A percentile compares a stretch with the other conserved stretches of the same genome.
Evolutionary conservation across 305 asterid species (phyloP).

Genomic region (Fraxinus ornus): DNA sequence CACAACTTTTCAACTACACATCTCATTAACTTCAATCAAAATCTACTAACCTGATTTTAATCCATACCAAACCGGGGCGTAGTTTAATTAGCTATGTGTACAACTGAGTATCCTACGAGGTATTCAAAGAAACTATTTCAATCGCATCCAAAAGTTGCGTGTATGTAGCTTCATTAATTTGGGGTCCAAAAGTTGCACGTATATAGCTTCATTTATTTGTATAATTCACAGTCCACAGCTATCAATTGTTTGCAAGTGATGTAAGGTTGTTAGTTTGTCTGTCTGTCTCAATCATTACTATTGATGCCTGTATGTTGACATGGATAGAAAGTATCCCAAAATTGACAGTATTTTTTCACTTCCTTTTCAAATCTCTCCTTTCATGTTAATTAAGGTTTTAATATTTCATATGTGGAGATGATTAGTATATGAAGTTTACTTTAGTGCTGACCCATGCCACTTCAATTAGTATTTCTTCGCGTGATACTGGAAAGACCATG

Average conservation of each 20-base stretch:
- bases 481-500: slow-evolving; percentile 99
- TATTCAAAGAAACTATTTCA: not conserved
- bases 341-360: not conserved
- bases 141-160: not conserved
- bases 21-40: no score
- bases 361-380: slow-evolving; percentile 21
- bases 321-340: slow-evolving; percentile 25
- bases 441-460: slow-evolving; percentile 22
- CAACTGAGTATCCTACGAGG: not conserved
- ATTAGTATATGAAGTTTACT: slow-evolving; percentile 4
- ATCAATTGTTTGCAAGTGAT: not conserved
- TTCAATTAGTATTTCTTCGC: slow-evolving; percentile 77
- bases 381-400: slow-evolving; percentile 10
- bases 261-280: slow-evolving; percentile 1
- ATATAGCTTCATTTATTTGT: not conserved
- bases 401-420: slow-evolving; percentile 1
- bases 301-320: not conserved
- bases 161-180: not conserved
- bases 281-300: not conserved
- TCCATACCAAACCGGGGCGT: no score
- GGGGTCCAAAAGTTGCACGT: slow-evolving; percentile 5
- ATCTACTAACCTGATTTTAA: no score
- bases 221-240: not conserved
- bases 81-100: not conserved
- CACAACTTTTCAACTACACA: no score